A percentile compares a stretch with the other conserved stretches of the same genome.
These are phyloP conservation scores for Bidens hawaiensis DNA, from an alignment of 140 eudicot genomes.

Conservation along the genomic window DNA sequence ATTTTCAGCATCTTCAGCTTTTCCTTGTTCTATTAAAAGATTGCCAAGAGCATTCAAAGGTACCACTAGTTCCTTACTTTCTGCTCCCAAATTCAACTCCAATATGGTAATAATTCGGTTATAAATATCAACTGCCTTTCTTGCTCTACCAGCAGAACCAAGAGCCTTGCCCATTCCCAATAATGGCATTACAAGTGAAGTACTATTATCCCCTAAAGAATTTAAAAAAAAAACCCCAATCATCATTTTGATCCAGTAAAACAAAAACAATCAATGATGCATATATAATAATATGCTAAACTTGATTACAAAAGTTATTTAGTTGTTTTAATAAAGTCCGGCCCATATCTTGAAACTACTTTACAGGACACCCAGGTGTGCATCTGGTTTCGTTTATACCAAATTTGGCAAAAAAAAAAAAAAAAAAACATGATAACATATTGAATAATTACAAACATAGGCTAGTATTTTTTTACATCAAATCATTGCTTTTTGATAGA, in stretches of 20 bases:
- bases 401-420: neutral
- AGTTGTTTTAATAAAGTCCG: too few species aligned
- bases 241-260: neutral
- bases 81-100: slow-evolving; percentile 52
- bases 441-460: neutral
- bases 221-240: neutral
- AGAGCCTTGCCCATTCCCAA: slow-evolving; percentile 78
- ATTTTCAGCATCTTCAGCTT: slow-evolving; percentile 60
- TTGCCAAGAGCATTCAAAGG: slow-evolving; percentile 73
- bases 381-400: neutral
- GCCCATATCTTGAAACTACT: too few species aligned
- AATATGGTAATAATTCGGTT: slow-evolving; percentile 46
- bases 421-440: neutral
- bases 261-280: neutral
- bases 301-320: too few species aligned
- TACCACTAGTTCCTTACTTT: slow-evolving; percentile 51
- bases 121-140: slow-evolving; percentile 61
- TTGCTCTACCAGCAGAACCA: slow-evolving; percentile 49
- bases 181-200: slow-evolving; percentile 61
- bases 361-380: too few species aligned
- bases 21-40: slow-evolving; percentile 63
- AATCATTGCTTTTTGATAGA: too few species aligned
- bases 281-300: too few species aligned
- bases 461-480: too few species aligned
- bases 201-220: slow-evolving; percentile 47